A percentile compares a stretch with the other conserved stretches of the same genome.
phyloP scores from a whole-genome alignment of 2,329 filamentous ascomycete species.

The Coleophoma cylindrospora region DNA sequence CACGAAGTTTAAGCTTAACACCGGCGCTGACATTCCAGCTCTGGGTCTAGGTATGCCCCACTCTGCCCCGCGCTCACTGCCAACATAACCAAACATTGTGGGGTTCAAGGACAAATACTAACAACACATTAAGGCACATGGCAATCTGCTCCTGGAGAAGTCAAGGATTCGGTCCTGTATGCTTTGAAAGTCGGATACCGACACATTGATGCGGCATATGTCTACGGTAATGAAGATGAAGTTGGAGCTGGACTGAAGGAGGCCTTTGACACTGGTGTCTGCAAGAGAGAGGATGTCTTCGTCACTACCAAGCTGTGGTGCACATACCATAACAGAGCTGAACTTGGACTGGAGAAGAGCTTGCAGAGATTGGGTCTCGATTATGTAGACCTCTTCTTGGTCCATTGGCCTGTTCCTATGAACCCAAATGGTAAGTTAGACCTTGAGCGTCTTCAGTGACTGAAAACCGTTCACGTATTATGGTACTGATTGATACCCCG shows the following conservation, averaged over 20 bases:
- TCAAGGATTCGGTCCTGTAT: conserved; percentile 30
- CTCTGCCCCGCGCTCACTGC: neutral
- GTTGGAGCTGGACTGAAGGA: conserved; percentile 74
- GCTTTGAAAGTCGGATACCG: conserved; percentile 44
- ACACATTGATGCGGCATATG: conserved; percentile 59
- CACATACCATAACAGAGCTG: conserved; percentile 67
- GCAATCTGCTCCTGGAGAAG: conserved; percentile 37
- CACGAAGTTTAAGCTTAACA: conserved; percentile 28
- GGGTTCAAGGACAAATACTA: neutral
- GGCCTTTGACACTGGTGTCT: conserved; percentile 61
- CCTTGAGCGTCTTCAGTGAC: conserved; percentile 3
- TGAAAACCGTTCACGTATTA: conserved; percentile 2
- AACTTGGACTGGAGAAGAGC: conserved; percentile 67
- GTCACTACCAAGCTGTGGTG: conserved; percentile 66
- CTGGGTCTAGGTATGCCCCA: conserved; percentile 31
- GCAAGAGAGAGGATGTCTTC: conserved; percentile 61
- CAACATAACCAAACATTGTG: too few species aligned
- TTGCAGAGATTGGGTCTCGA: conserved; percentile 69
- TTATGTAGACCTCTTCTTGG: conserved; percentile 76
- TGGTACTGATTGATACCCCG: neutral
- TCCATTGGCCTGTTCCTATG: conserved; percentile 82
- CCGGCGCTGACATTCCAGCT: conserved; percentile 31
- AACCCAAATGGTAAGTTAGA: conserved; percentile 60
- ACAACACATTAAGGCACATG: conserved; percentile 29
- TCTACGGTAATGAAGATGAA: conserved; percentile 78